phyloP scores from a whole-genome alignment of 345 rosid species.

The Melaleuca alternifolia region DNA sequence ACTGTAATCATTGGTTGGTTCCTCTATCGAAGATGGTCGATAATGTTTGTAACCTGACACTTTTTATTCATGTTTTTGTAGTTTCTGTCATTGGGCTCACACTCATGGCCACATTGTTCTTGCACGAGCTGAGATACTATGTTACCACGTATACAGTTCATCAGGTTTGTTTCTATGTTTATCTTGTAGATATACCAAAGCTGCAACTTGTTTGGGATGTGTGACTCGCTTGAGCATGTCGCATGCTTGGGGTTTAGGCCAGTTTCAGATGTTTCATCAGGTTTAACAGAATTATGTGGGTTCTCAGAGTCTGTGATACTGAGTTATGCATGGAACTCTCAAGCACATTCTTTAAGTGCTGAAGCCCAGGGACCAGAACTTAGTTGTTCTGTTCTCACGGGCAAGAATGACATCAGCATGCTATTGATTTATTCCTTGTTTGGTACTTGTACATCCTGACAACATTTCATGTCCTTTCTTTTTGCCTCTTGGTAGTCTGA shows the following conservation, averaged over 20 bases:
- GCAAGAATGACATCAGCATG: neutral
- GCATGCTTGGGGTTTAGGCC: neutral
- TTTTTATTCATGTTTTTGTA: conserved; percentile 15
- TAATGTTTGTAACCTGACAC: neutral
- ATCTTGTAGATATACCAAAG: neutral
- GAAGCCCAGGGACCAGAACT: neutral
- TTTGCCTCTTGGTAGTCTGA: neutral
- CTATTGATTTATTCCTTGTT: neutral
- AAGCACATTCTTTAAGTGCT: neutral
- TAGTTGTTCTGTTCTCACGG: neutral
- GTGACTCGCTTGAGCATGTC: neutral
- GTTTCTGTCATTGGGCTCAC: conserved; percentile 79
- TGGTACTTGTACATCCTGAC: neutral
- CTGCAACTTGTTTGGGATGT: neutral
- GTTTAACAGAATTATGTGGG: neutral
- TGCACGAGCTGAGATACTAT: conserved; percentile 87
- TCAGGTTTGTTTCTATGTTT: conserved; percentile 41
- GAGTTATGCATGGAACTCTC: neutral
- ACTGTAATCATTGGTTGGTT: neutral
- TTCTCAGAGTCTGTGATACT: neutral
- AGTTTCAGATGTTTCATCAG: neutral
- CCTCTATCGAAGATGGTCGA: neutral
- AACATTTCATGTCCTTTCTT: neutral
- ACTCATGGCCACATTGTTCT: conserved; percentile 79
- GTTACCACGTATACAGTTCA: conserved; percentile 70